Evolutionary conservation across 805 yeast species (phyloP).

Genomic region (Candida peoriensis): DNA sequence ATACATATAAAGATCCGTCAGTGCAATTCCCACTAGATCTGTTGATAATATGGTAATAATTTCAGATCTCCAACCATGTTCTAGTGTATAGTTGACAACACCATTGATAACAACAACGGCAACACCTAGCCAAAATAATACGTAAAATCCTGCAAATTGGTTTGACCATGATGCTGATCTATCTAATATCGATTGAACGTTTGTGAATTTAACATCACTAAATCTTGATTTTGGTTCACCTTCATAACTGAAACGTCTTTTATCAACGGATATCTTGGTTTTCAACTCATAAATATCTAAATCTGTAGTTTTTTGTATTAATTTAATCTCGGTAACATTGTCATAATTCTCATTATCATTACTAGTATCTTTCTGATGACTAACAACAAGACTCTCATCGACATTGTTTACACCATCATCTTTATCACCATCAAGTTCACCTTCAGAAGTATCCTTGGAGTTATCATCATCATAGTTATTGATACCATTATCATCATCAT

Average conservation of each 20-base stretch:
- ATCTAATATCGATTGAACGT: constrained; percentile 21
- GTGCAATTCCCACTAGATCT: constrained; percentile 62
- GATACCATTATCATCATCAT: too few relatives aligned
- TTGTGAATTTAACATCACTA: constrained; percentile 21
- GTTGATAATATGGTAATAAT: constrained; percentile 52
- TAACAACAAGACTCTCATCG: too few relatives aligned
- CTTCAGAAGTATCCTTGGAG: too few relatives aligned
- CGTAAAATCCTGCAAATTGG: constrained; percentile 72
- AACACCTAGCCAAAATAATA: constrained; percentile 68
- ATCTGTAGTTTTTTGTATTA: constrained; percentile 12
- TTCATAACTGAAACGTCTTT: constrained; percentile 17
- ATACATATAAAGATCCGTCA: constrained; percentile 76
- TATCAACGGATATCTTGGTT: constrained; percentile 13
- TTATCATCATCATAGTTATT: too few relatives aligned
- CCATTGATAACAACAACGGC: constrained; percentile 39
- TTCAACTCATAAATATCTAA: constrained; percentile 18
- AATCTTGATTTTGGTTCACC: constrained; percentile 23
- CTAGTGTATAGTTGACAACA: constrained; percentile 46
- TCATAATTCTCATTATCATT: too few relatives aligned
- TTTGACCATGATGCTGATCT: constrained; percentile 13
- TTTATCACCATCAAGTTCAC: too few relatives aligned
- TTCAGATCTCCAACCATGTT: constrained; percentile 45
- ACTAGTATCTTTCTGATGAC: too few relatives aligned
- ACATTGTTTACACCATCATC: too few relatives aligned
- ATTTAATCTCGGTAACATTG: too few relatives aligned